These are phyloP conservation scores for Strobilomyces echinocephalus DNA, from an alignment of 768 basidiomycete species.

Conservation along the genomic window DNA sequence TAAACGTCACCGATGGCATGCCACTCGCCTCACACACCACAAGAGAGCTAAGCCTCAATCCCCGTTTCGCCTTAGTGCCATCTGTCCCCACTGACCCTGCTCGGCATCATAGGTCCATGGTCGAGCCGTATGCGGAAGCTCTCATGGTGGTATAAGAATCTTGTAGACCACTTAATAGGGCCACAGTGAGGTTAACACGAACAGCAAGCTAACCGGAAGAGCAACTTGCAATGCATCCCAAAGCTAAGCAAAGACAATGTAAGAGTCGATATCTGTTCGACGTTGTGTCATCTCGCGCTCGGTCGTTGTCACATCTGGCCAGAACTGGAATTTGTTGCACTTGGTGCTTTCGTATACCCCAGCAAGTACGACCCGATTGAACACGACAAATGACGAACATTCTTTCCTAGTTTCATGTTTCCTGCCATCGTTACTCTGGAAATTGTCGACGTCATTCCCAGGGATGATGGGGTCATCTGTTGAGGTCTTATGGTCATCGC, in stretches of 20 bases:
- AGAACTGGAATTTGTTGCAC: constrained; percentile 72
- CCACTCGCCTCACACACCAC: too few species aligned
- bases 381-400: constrained; percentile 1
- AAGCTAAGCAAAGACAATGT: constrained; percentile 70
- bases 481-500: constrained; percentile 83
- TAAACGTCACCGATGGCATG: too few species aligned
- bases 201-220: constrained; percentile 51
- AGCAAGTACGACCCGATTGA: constrained; percentile 38
- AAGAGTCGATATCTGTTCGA: constrained; percentile 28
- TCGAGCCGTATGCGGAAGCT: constrained; percentile 71
- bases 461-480: constrained; percentile 57
- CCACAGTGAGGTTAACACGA: constrained; percentile 57
- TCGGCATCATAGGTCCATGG: too few species aligned
- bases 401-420: constrained; percentile 69
- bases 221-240: constrained; percentile 54
- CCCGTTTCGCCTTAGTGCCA: too few species aligned
- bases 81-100: too few species aligned
- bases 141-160: constrained; percentile 54
- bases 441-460: constrained; percentile 73
- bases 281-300: constrained; percentile 12
- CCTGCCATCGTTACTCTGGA: constrained; percentile 88
- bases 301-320: constrained; percentile 65
- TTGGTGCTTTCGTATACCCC: constrained; percentile 87
- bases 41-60: too few species aligned
- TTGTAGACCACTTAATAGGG: constrained; percentile 45